phyloP scores from a whole-genome alignment of 2,329 filamentous ascomycete genomes.

The Neurospora sp. region DNA sequence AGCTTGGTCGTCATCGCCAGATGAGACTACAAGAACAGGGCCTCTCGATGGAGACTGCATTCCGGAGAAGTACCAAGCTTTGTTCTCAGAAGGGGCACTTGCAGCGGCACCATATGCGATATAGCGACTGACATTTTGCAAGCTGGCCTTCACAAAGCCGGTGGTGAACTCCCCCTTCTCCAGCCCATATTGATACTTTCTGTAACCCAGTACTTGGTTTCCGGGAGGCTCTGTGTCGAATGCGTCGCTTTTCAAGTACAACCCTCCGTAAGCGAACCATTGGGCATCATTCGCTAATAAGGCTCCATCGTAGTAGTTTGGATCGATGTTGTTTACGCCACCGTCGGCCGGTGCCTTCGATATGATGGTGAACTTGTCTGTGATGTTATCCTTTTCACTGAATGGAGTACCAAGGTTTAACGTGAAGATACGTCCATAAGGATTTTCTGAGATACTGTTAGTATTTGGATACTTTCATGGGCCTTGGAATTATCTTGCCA shows the following conservation, averaged over 20 bases:
- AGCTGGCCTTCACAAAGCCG: constrained; percentile 30
- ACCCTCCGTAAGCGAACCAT: constrained; percentile 55
- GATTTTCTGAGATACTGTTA: constrained; percentile 32
- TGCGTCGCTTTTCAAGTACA: constrained; percentile 25
- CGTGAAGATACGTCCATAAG: constrained; percentile 41
- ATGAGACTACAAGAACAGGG: too few species aligned
- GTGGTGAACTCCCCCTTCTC: constrained; percentile 31
- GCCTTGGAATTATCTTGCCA: constrained; percentile 27
- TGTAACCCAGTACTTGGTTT: constrained; percentile 39
- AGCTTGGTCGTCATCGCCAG: constrained; percentile 27
- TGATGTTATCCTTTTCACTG: constrained; percentile 41
- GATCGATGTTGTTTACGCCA: constrained; percentile 38
- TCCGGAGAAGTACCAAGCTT: constrained; percentile 63
- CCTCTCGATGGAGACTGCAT: constrained; percentile 25
- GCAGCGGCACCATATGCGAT: constrained; percentile 53
- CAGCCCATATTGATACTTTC: constrained; percentile 40
- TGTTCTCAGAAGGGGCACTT: constrained; percentile 58
- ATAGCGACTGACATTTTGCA: constrained; percentile 47
- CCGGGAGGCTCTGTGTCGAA: constrained; percentile 28
- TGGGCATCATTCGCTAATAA: constrained; percentile 56
- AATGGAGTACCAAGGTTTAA: constrained; percentile 51
- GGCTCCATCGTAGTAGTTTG: constrained; percentile 50
- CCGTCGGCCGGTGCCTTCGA: constrained; percentile 36
- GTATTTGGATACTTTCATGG: background rate
- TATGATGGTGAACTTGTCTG: constrained; percentile 36